Base-by-base conservation (phyloP, 768 basidiomycete species). In the Xanthoconium purpureum region DNA sequence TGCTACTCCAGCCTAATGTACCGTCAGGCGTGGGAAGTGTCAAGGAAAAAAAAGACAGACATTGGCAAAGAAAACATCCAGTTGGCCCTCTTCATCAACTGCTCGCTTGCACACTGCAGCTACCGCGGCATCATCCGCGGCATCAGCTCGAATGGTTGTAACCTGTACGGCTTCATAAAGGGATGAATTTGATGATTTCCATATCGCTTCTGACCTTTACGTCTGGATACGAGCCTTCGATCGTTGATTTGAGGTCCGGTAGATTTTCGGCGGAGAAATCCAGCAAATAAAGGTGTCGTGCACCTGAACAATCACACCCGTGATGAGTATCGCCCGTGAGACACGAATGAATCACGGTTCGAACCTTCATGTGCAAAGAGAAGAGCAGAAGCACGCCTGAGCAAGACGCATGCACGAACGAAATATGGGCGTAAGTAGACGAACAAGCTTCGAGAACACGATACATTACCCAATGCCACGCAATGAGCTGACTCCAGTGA, bases 61-160 rank as follows among this genome's bases (percentile, higher is more conserved):
- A 69, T 98, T 97, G 35, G 95, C 95, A 68, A 94, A 98, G 78
- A 97, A 97, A 60, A 95, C 85, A 62, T 98, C 95, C 13, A 98
- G 77, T 56, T 84, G 80, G 10, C 94, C 93, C 67, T 95, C 87
- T 57, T 97, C 93, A 42, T 80, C 73, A 33, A 93, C 65, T 3
- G 89, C 91, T 55, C 77, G 84, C 54, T 86, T 74, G 69, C 94
- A 93, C 2, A 94, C 69, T 7, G 72, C 73, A 20, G 81, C 76
- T 54, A 97, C 86, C 11, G 86, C 80, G 13, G 71, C 62, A 51
- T 93, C 87, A 65, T 92, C 85, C 18, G 93, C 86, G 14, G 94
- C 94, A 68, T 98, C 95, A 14, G 83, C 94, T 66, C 86, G 82
- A 35, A 88, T 64, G 12, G 77, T 80, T 2, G 90, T 90, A n/a